phyloP scores from a whole-genome alignment of 2,329 filamentous ascomycete species.

The Monilinia fructicola region DNA sequence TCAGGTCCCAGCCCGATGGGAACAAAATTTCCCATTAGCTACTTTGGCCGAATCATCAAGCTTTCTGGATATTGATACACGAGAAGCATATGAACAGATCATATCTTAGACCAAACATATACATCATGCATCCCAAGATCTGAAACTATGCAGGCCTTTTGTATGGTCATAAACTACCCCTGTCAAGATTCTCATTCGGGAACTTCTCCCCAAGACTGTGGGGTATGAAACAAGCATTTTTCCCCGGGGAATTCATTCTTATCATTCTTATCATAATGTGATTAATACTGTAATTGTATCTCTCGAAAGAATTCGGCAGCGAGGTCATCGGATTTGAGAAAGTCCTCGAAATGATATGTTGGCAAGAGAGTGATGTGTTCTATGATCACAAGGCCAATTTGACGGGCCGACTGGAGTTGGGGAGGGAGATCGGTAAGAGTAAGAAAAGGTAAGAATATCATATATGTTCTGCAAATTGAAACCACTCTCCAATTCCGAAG shows the following conservation, averaged over 20 bases:
- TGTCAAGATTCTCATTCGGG: background rate
- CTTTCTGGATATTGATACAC: background rate
- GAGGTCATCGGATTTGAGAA: conserved; percentile 6
- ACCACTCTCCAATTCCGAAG: too few species aligned
- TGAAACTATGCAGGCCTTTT: background rate
- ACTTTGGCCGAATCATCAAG: background rate
- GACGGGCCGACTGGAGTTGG: conserved; percentile 9
- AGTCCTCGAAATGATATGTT: conserved; percentile 1
- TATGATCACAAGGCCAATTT: conserved; percentile 17
- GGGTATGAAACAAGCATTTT: conserved; percentile 14
- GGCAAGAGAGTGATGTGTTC: conserved; percentile 2
- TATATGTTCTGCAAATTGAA: background rate
- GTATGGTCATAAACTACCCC: background rate
- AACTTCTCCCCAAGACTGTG: background rate
- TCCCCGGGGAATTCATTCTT: background rate
- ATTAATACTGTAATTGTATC: background rate
- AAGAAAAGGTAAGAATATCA: background rate
- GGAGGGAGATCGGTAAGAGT: background rate
- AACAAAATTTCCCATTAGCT: background rate
- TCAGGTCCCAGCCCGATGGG: background rate
- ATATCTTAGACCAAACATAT: background rate
- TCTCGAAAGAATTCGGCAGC: background rate
- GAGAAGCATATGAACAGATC: background rate
- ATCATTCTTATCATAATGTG: conserved; percentile 1
- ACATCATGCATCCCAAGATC: background rate